These are phyloP conservation scores for Termitomyces sp. DNA, from an alignment of 768 basidiomycete species.

Conservation along the genomic window DNA sequence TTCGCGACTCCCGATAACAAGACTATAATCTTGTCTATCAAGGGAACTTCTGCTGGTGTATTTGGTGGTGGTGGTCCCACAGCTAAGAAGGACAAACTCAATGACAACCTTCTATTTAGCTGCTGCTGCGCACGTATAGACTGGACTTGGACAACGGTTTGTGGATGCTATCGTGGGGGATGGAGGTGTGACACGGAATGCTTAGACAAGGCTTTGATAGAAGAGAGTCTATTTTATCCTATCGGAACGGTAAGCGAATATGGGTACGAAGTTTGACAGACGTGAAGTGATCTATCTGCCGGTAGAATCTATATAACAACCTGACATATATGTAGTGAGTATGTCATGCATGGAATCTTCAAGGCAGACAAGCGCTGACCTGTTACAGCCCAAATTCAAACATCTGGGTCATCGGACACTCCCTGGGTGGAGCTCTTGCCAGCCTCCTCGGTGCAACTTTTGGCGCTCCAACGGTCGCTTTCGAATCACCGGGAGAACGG, in stretches of 20 bases:
- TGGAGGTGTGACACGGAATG: constrained; percentile 83
- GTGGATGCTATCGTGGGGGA: constrained; percentile 77
- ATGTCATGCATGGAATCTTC: background rate
- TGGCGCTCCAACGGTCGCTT: constrained; percentile 81
- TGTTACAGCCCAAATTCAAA: constrained; percentile 60
- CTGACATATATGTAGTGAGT: constrained; percentile 78
- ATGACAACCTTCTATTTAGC: constrained; percentile 89
- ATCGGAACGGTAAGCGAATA: constrained; percentile 69
- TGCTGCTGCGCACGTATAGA: constrained; percentile 93
- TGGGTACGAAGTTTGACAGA: background rate
- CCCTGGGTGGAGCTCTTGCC: constrained; percentile 68
- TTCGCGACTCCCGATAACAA: constrained; percentile 81
- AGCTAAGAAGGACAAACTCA: constrained; percentile 86
- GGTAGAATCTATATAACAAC: constrained; percentile 91
- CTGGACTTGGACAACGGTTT: constrained; percentile 93
- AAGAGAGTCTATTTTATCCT: constrained; percentile 86
- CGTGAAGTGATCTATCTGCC: background rate
- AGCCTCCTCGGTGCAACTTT: constrained; percentile 85
- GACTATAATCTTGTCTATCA: constrained; percentile 85
- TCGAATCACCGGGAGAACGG: constrained; percentile 86
- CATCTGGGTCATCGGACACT: constrained; percentile 85
- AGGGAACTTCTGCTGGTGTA: constrained; percentile 82
- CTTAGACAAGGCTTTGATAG: constrained; percentile 65
- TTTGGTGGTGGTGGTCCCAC: constrained; percentile 80
- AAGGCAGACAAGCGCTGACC: background rate